phyloP scores from a whole-genome alignment of 23 red algal species.

The Chondrus crispus region DNA sequence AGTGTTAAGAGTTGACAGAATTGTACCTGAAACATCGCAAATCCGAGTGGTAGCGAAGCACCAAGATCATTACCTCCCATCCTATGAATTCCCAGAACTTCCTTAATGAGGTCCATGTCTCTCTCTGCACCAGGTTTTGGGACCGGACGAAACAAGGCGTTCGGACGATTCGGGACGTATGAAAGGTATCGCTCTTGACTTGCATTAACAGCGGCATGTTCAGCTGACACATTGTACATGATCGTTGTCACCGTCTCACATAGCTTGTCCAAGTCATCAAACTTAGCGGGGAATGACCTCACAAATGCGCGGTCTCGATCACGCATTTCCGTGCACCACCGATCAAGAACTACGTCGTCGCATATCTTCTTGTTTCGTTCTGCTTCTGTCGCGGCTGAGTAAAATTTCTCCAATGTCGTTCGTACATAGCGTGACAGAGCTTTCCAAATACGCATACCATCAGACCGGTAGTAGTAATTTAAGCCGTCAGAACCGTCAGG shows the following conservation, averaged over 20 bases:
- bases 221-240: constrained; percentile 48
- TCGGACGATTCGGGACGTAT: constrained; percentile 66
- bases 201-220: constrained; percentile 61
- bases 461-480: constrained; percentile 44
- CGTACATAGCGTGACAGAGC: constrained; percentile 37
- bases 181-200: constrained; percentile 46
- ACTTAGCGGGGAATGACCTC: constrained; percentile 27
- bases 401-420: background rate
- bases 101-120: constrained; percentile 19
- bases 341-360: constrained; percentile 23
- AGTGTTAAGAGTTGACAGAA: constrained; percentile 54
- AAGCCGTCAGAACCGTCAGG: constrained; percentile 40
- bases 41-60: constrained; percentile 42
- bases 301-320: constrained; percentile 33
- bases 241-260: constrained; percentile 48
- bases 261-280: background rate
- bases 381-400: constrained; percentile 7
- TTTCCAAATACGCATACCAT: constrained; percentile 60
- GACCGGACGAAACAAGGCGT: constrained; percentile 38
- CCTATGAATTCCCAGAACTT: constrained; percentile 42
- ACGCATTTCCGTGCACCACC: constrained; percentile 63
- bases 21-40: constrained; percentile 64
- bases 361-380: constrained; percentile 10
- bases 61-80: constrained; percentile 31
- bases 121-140: background rate